Conservation (phyloP, 768 basidiomycete genomes). For the Amanita pseudoporphyria region DNA sequence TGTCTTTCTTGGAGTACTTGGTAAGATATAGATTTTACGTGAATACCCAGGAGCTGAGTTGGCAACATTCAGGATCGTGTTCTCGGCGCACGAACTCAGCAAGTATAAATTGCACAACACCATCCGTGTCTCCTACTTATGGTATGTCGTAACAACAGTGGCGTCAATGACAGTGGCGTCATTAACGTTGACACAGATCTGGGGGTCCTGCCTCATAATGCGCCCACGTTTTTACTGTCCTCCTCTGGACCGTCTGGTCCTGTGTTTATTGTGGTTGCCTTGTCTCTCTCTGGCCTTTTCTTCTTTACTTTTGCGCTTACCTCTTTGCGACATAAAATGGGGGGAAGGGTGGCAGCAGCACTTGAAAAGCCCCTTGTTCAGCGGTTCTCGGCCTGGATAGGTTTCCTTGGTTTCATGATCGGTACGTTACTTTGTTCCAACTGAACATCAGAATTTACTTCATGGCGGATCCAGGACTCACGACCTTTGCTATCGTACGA, state of each 20-base stretch:
- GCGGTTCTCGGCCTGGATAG: conserved; percentile 60
- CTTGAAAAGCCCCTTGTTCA: conserved; percentile 54
- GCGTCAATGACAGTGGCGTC: too few species aligned
- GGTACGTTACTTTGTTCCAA: conserved; percentile 29
- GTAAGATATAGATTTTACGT: conserved; percentile 24
- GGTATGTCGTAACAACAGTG: conserved; percentile 41
- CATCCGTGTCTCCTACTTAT: conserved; percentile 49
- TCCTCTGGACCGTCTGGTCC: conserved; percentile 55
- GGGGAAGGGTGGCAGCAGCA: conserved; percentile 33
- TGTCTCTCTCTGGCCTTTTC: conserved; percentile 50
- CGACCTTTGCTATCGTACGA: conserved; percentile 59
- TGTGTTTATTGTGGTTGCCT: conserved; percentile 50
- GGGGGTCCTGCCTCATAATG: conserved; percentile 47
- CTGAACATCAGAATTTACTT: background rate
- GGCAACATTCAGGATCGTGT: conserved; percentile 51
- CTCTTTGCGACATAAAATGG: conserved; percentile 57
- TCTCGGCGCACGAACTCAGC: conserved; percentile 39
- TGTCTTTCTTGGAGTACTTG: conserved; percentile 56
- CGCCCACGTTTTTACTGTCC: conserved; percentile 45
- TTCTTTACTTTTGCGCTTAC: conserved; percentile 57
- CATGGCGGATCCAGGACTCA: conserved; percentile 36
- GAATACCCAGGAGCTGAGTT: background rate
- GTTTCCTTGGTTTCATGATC: conserved; percentile 66
- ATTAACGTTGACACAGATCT: conserved; percentile 37
- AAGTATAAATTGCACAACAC: conserved; percentile 42